These are phyloP conservation scores for Salinomyces thailandicus DNA, from an alignment of 2,329 filamentous ascomycete species.

Conservation along the genomic window DNA sequence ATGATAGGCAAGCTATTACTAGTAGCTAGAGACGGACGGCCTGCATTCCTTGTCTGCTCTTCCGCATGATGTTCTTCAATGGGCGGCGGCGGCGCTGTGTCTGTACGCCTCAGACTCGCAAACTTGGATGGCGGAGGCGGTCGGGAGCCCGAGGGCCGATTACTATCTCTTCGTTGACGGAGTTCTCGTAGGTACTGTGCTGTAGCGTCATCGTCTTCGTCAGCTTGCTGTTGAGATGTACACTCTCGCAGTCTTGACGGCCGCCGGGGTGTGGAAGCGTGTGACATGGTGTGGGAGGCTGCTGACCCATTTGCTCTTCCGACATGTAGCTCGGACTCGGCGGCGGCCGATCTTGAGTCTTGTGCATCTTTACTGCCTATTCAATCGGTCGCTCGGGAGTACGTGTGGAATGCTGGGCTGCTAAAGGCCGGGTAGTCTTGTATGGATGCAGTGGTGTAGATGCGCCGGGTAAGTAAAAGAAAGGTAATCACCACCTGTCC, in stretches of 20 bases:
- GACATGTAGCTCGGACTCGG: conserved; percentile 21
- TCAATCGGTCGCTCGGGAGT: too few species aligned
- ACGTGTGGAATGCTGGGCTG: too few species aligned
- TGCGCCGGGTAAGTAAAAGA: too few species aligned
- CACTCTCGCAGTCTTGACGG: conserved; percentile 15
- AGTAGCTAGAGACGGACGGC: conserved; percentile 23
- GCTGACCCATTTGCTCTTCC: conserved; percentile 23
- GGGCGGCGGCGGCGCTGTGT: conserved; percentile 12
- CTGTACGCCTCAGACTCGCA: conserved; percentile 19
- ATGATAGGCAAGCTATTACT: conserved; percentile 24
- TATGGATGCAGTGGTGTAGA: too few species aligned
- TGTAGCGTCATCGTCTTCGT: conserved; percentile 30
- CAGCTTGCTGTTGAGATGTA: conserved; percentile 9
- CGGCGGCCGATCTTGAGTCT: conserved; percentile 12
- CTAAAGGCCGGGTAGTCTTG: too few species aligned
- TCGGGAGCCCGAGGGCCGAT: conserved; percentile 59
- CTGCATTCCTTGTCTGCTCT: conserved; percentile 5
- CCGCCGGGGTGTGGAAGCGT: conserved; percentile 9
- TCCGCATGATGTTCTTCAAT: conserved; percentile 7
- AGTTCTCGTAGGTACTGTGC: conserved; percentile 62
- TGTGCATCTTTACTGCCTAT: conserved; percentile 4
- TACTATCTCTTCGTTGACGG: conserved; percentile 52
- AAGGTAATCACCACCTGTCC: too few species aligned
- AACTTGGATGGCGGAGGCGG: conserved; percentile 47
- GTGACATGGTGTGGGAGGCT: conserved; percentile 10